A percentile compares a stretch with the other conserved stretches of the same genome.
Evolutionary conservation across 352 stramenopile genomes (phyloP).

Genomic region (Pythium brachiatum): DNA sequence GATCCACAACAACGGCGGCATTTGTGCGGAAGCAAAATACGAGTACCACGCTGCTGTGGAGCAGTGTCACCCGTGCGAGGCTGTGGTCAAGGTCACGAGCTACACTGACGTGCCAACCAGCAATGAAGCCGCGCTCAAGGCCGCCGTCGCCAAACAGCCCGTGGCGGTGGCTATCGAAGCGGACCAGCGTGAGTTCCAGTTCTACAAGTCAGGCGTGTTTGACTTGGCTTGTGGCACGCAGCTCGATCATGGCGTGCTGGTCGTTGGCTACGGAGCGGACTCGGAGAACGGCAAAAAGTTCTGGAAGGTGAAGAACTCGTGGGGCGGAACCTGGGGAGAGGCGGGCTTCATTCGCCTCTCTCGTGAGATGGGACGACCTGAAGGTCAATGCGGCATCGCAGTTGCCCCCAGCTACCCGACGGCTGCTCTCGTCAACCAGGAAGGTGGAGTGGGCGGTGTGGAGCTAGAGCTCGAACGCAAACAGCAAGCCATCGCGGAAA

Average conservation of each 20-base stretch:
- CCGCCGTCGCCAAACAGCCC: constrained; percentile 91
- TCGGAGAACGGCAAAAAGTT: constrained; percentile 74
- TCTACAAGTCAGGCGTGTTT: constrained; percentile 94
- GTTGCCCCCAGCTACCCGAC: constrained; percentile 65
- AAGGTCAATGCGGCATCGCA: constrained; percentile 72
- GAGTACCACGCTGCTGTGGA: constrained; percentile 83
- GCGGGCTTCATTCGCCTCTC: constrained; percentile 92
- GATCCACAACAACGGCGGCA: constrained; percentile 88
- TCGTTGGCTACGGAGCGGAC: constrained; percentile 93
- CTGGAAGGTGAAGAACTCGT: constrained; percentile 98
- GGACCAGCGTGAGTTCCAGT: constrained; percentile 93
- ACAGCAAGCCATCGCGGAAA: neutral
- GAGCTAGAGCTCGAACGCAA: neutral
- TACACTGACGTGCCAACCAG: constrained; percentile 86
- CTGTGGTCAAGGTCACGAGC: constrained; percentile 82
- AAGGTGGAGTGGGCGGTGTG: neutral
- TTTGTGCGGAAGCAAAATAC: constrained; percentile 96
- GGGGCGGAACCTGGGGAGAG: constrained; percentile 91
- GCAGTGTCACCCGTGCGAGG: constrained; percentile 77
- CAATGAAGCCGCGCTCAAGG: constrained; percentile 83
- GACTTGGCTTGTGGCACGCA: constrained; percentile 78
- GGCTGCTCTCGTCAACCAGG: neutral
- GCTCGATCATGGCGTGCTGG: constrained; percentile 96
- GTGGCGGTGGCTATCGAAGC: constrained; percentile 95
- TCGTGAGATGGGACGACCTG: constrained; percentile 51